Evolutionary conservation across 805 yeast genomes (phyloP).

Genomic region (Dipodascopsis tothii): DNA sequence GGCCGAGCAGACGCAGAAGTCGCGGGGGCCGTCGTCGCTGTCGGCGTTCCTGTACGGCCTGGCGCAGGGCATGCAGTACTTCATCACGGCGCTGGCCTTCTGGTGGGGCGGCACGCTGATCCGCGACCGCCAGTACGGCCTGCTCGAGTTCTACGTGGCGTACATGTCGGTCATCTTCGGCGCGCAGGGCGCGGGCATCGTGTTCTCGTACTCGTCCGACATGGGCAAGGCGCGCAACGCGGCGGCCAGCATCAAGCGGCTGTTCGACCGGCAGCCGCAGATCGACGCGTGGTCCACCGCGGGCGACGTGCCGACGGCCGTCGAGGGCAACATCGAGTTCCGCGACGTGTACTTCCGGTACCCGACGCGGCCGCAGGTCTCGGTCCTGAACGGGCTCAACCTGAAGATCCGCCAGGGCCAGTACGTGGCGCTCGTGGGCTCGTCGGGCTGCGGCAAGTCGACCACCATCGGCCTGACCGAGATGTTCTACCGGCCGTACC

Average conservation of each 20-base stretch:
- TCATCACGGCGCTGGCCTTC: slow-evolving; percentile 37
- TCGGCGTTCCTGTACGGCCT: slow-evolving; percentile 19
- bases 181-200: slow-evolving; percentile 37
- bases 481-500: slow-evolving; percentile 44
- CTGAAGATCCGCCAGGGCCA: slow-evolving; percentile 57
- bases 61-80: slow-evolving; percentile 37
- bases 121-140: slow-evolving; percentile 28
- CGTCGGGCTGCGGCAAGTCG: slow-evolving; percentile 52
- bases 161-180: slow-evolving; percentile 36
- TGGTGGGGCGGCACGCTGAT: slow-evolving; percentile 39
- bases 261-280: slow-evolving; percentile 32
- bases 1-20: slow-evolving; percentile 8
- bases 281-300: slow-evolving; percentile 32
- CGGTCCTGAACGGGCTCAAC: slow-evolving; percentile 25
- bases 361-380: slow-evolving; percentile 29
- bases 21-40: slow-evolving; percentile 7
- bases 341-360: slow-evolving; percentile 30
- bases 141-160: slow-evolving; percentile 35
- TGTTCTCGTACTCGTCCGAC: slow-evolving; percentile 39
- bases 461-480: slow-evolving; percentile 46
- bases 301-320: slow-evolving; percentile 22
- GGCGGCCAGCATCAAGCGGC: slow-evolving; percentile 30
- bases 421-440: slow-evolving; percentile 83
- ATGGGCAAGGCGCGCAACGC: slow-evolving; percentile 39
- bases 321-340: slow-evolving; percentile 51